Conservation (phyloP, 129 eudicot genomes). For the Flaveria bidentis region DNA sequence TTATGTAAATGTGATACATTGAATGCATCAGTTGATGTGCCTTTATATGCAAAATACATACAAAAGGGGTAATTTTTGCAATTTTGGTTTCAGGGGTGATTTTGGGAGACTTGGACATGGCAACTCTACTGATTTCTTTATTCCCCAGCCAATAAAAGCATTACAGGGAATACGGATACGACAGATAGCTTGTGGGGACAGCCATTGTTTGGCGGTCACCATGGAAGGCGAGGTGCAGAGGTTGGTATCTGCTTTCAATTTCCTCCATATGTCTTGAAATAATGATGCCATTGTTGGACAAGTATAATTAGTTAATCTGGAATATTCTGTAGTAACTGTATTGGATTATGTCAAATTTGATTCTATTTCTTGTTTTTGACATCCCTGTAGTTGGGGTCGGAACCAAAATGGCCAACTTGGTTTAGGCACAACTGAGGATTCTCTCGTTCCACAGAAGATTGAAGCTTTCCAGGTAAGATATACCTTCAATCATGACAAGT, state of each 20-base stretch:
- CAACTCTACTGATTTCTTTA: conserved; percentile 87
- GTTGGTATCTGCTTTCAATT: conserved; percentile 39
- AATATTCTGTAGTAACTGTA: background rate
- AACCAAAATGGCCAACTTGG: conserved; percentile 99
- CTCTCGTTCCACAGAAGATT: conserved; percentile 84
- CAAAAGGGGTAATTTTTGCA: background rate
- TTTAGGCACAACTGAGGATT: conserved; percentile 87
- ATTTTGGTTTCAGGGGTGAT: conserved; percentile 76
- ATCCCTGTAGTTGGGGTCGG: conserved; percentile 82
- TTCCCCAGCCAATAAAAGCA: conserved; percentile 92
- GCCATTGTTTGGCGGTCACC: conserved; percentile 97
- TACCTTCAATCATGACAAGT: conserved; percentile 7
- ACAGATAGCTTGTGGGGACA: conserved; percentile 98
- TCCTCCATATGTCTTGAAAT: background rate
- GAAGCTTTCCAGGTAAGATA: conserved; percentile 73
- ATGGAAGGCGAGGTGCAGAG: conserved; percentile 94
- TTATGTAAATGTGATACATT: background rate
- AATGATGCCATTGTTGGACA: background rate
- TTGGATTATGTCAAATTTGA: background rate
- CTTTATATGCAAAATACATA: background rate
- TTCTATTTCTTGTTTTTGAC: conserved; percentile 23
- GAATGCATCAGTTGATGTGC: background rate
- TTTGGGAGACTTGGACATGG: conserved; percentile 99
- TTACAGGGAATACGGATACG: conserved; percentile 64
- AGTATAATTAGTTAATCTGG: background rate